These are phyloP conservation scores for Parathielavia appendiculata DNA, from an alignment of 495 filamentous ascomycete species.

Conservation along the genomic window DNA sequence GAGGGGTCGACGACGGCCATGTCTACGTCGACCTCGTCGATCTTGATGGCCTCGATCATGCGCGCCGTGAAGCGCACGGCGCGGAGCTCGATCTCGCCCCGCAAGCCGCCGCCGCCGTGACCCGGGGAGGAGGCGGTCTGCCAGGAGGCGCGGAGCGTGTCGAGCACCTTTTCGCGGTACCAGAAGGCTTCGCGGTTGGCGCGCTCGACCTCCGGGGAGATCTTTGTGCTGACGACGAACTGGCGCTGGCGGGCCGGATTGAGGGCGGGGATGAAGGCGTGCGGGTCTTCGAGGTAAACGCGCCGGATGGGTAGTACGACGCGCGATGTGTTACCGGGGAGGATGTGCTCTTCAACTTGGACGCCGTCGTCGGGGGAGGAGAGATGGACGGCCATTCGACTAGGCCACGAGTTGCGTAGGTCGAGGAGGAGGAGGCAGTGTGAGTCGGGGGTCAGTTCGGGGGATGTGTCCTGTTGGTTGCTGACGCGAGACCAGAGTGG, in stretches of 20 bases:
- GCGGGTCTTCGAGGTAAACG: slow-evolving; percentile 69
- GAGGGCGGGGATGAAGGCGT: slow-evolving; percentile 71
- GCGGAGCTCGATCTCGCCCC: slow-evolving; percentile 70
- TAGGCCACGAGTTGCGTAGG: slow-evolving; percentile 83
- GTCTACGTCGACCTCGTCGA: slow-evolving; percentile 73
- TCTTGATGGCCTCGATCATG: slow-evolving; percentile 78
- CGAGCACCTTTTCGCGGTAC: slow-evolving; percentile 82
- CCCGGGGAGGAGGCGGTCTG: slow-evolving; percentile 45
- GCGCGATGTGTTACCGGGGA: slow-evolving; percentile 75
- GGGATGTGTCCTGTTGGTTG: slow-evolving; percentile 20
- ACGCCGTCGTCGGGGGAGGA: slow-evolving; percentile 30
- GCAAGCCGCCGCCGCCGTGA: slow-evolving; percentile 42
- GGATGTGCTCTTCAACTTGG: slow-evolving; percentile 49
- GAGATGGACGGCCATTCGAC: slow-evolving; percentile 59
- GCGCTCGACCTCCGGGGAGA: slow-evolving; percentile 72
- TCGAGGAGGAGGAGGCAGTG: slow-evolving; percentile 80
- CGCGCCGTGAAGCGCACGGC: slow-evolving; percentile 63
- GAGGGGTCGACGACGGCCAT: slow-evolving; percentile 46
- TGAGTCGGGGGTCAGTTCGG: slow-evolving; percentile 43
- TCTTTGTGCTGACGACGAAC: slow-evolving; percentile 80
- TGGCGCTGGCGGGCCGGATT: slow-evolving; percentile 74
- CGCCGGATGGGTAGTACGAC: slow-evolving; percentile 72
- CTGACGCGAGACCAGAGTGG: slow-evolving; percentile 40
- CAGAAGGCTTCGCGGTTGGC: slow-evolving; percentile 81
- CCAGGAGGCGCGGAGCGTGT: slow-evolving; percentile 66